Evolutionary conservation across 1,284 basidiomycete genomes (phyloP).

Genomic region (Hemileia vastatrix): DNA sequence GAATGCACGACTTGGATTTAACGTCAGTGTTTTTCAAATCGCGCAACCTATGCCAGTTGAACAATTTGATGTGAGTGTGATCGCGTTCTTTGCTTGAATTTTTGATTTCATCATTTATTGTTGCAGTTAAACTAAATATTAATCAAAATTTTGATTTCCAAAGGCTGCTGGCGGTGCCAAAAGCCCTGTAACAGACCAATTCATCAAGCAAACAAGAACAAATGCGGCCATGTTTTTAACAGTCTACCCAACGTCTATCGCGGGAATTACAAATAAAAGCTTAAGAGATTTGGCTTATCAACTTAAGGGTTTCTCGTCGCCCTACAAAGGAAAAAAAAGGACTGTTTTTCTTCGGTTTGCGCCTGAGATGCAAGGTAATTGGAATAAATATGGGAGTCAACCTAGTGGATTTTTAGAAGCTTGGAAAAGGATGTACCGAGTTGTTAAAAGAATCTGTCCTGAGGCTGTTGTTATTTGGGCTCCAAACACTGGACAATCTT

Average conservation of each 20-base stretch:
- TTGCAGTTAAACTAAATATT: too few species aligned
- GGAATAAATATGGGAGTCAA: slow-evolving; percentile 38
- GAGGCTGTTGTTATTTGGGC: slow-evolving; percentile 41
- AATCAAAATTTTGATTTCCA: too few species aligned
- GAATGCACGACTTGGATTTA: background rate
- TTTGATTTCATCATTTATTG: too few species aligned
- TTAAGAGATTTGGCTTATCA: slow-evolving; percentile 33
- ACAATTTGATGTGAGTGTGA: too few species aligned
- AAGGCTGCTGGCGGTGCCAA: slow-evolving; percentile 35
- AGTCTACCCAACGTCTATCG: slow-evolving; percentile 33
- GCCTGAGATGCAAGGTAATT: slow-evolving; percentile 41
- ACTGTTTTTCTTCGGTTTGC: slow-evolving; percentile 39
- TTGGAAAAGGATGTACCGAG: slow-evolving; percentile 33
- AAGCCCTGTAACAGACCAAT: slow-evolving; percentile 32
- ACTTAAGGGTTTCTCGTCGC: slow-evolving; percentile 29
- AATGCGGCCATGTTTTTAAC: slow-evolving; percentile 40
- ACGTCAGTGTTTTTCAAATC: slow-evolving; percentile 34
- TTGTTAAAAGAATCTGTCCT: slow-evolving; percentile 35
- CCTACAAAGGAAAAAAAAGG: slow-evolving; percentile 27
- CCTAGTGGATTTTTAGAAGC: slow-evolving; percentile 31
- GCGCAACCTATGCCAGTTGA: slow-evolving; percentile 39
- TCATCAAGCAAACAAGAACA: slow-evolving; percentile 33
- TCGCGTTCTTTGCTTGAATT: too few species aligned
- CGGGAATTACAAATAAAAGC: slow-evolving; percentile 27
- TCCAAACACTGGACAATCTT: slow-evolving; percentile 34